A percentile compares a stretch with the other conserved stretches of the same genome.
phyloP scores from a whole-genome alignment of 768 basidiomycete species.

The Boletus huronensis region DNA sequence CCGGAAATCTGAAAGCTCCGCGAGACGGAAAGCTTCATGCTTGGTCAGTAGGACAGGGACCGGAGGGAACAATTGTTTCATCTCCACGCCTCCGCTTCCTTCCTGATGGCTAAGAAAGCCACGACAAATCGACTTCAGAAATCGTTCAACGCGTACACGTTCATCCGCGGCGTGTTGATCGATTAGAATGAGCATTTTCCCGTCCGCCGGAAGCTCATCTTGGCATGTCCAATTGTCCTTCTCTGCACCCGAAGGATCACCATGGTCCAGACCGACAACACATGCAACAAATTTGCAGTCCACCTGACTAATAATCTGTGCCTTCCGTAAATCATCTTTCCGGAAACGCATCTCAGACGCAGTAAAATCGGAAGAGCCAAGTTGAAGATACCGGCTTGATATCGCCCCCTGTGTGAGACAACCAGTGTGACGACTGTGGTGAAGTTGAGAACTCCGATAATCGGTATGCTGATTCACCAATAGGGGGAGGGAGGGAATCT shows the following conservation, averaged over 20 bases:
- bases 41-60: slow-evolving; percentile 62
- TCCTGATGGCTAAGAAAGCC: slow-evolving; percentile 52
- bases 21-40: slow-evolving; percentile 55
- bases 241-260: slow-evolving; percentile 13
- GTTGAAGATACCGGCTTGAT: slow-evolving; percentile 8
- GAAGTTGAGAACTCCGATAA: slow-evolving; percentile 4
- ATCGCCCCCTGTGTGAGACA: slow-evolving; percentile 4
- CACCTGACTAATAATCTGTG: slow-evolving; percentile 74
- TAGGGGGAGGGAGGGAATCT: slow-evolving; percentile 38
- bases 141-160: slow-evolving; percentile 83
- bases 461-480: slow-evolving; percentile 11
- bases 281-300: slow-evolving; percentile 91
- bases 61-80: slow-evolving; percentile 48
- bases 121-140: slow-evolving; percentile 69
- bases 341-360: slow-evolving; percentile 39
- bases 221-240: slow-evolving; percentile 15
- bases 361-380: slow-evolving; percentile 8
- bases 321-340: slow-evolving; percentile 52
- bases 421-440: slow-evolving; percentile 15
- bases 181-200: slow-evolving; percentile 61
- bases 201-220: slow-evolving; percentile 13
- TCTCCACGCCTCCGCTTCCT: slow-evolving; percentile 35
- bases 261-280: slow-evolving; percentile 36
- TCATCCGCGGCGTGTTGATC: slow-evolving; percentile 99
- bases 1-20: slow-evolving; percentile 38